Percentiles rank a stretch among this genome's conserved stretches.
Conservation (phyloP, 2,329 filamentous ascomycete species). For the Monosporascus sp. region DNA sequence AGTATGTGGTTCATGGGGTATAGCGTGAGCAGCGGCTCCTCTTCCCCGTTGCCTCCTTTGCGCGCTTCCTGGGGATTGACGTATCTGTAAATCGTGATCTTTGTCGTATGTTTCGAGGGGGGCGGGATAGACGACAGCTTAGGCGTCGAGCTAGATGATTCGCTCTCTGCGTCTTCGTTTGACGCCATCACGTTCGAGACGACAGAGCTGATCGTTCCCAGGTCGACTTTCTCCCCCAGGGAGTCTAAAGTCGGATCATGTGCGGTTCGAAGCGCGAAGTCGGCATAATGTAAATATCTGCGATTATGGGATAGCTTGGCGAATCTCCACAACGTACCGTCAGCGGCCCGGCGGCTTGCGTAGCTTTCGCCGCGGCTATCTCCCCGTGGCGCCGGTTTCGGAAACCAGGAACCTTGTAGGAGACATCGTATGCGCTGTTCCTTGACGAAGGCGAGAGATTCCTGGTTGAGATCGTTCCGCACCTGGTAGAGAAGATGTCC, state of each 20-base stretch:
- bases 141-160: constrained; percentile 36
- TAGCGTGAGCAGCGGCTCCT: constrained; percentile 75
- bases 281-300: constrained; percentile 82
- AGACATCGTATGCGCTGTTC: constrained; percentile 91
- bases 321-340: constrained; percentile 67
- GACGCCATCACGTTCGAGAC: constrained; percentile 83
- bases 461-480: constrained; percentile 84
- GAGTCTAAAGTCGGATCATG: constrained; percentile 67
- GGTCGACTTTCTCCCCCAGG: constrained; percentile 77
- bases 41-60: constrained; percentile 42
- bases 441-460: constrained; percentile 93
- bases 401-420: constrained; percentile 85
- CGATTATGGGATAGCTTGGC: constrained; percentile 87
- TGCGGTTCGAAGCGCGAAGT: constrained; percentile 64
- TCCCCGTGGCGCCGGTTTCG: constrained; percentile 43
- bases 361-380: constrained; percentile 33
- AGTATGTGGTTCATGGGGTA: constrained; percentile 74
- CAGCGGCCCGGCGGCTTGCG: constrained; percentile 34
- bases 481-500: constrained; percentile 83
- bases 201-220: constrained; percentile 83
- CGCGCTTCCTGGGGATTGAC: constrained; percentile 35
- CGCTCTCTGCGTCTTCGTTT: constrained; percentile 41
- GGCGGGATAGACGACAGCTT: constrained; percentile 28
- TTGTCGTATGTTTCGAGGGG: constrained; percentile 56
- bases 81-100: constrained; percentile 87